A percentile compares a stretch with the other conserved stretches of the same genome.
Conservation (phyloP, 805 yeast genomes). For the Jamesozyma hellenica region DNA sequence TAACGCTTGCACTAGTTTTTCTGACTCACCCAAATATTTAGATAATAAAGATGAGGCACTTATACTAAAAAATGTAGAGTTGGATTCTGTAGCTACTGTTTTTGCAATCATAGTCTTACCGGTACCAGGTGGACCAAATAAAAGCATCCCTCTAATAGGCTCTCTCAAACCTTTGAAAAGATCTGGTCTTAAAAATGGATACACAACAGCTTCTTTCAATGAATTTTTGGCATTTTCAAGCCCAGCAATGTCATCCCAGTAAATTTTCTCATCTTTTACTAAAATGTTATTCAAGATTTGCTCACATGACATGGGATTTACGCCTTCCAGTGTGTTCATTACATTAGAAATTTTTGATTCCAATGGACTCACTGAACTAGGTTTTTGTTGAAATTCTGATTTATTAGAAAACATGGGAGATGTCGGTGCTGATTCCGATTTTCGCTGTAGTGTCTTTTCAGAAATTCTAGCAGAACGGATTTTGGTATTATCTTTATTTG, state of each 20-base stretch:
- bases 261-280: conserved; percentile 83
- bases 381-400: neutral
- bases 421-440: neutral
- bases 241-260: conserved; percentile 96
- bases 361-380: neutral
- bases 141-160: conserved; percentile 91
- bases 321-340: conserved; percentile 40
- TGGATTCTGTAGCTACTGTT: conserved; percentile 94
- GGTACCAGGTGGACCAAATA: conserved; percentile 98
- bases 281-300: conserved; percentile 86
- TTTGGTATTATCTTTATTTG: neutral
- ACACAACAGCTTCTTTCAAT: conserved; percentile 89
- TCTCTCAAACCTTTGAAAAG: conserved; percentile 84
- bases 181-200: conserved; percentile 92
- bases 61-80: conserved; percentile 86
- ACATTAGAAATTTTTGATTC: conserved; percentile 8
- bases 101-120: conserved; percentile 97
- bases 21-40: conserved; percentile 74
- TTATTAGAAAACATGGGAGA: neutral
- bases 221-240: conserved; percentile 78
- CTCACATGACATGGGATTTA: conserved; percentile 67
- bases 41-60: conserved; percentile 87
- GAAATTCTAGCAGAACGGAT: too few species aligned
- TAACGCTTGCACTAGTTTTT: conserved; percentile 81
- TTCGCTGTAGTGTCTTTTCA: neutral